phyloP scores from a whole-genome alignment of 108 stramenopile species.

The Fistulifera solaris region DNA sequence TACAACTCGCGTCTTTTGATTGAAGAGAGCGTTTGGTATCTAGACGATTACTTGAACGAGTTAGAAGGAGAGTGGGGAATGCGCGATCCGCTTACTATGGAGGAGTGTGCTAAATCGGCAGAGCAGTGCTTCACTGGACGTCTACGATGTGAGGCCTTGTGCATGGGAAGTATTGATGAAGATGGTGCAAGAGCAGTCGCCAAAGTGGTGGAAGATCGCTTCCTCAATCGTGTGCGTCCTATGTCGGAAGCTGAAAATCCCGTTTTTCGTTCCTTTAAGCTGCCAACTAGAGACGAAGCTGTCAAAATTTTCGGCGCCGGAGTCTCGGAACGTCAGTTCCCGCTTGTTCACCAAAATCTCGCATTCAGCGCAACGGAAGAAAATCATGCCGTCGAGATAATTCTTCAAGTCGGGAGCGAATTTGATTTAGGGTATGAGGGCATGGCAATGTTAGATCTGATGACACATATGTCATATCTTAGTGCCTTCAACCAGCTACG shows the following conservation, averaged over 20 bases:
- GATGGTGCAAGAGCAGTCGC: slow-evolving; percentile 43
- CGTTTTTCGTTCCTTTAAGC: slow-evolving; percentile 53
- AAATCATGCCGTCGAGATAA: slow-evolving; percentile 71
- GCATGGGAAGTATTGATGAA: slow-evolving; percentile 82
- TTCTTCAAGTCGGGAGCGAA: slow-evolving; percentile 65
- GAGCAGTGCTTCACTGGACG: slow-evolving; percentile 56
- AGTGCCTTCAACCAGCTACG: slow-evolving; percentile 78
- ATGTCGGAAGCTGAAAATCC: slow-evolving; percentile 57
- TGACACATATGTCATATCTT: slow-evolving; percentile 72
- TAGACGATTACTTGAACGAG: slow-evolving; percentile 64
- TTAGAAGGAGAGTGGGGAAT: slow-evolving; percentile 69
- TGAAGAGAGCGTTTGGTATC: slow-evolving; percentile 78
- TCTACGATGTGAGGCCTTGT: slow-evolving; percentile 51
- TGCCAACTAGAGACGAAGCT: slow-evolving; percentile 72
- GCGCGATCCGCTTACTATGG: slow-evolving; percentile 63
- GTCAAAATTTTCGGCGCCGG: slow-evolving; percentile 49
- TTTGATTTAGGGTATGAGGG: slow-evolving; percentile 64
- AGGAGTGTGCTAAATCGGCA: slow-evolving; percentile 67
- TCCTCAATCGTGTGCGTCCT: slow-evolving; percentile 37
- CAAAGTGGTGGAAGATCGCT: slow-evolving; percentile 39
- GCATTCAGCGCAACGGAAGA: slow-evolving; percentile 64
- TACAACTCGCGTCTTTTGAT: slow-evolving; percentile 70
- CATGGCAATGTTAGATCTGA: slow-evolving; percentile 61
- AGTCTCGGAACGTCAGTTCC: slow-evolving; percentile 24
- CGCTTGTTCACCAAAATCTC: slow-evolving; percentile 59